phyloP scores from a whole-genome alignment of 192 early-diverging fungal species.

The Dimargaris xerosporica region DNA sequence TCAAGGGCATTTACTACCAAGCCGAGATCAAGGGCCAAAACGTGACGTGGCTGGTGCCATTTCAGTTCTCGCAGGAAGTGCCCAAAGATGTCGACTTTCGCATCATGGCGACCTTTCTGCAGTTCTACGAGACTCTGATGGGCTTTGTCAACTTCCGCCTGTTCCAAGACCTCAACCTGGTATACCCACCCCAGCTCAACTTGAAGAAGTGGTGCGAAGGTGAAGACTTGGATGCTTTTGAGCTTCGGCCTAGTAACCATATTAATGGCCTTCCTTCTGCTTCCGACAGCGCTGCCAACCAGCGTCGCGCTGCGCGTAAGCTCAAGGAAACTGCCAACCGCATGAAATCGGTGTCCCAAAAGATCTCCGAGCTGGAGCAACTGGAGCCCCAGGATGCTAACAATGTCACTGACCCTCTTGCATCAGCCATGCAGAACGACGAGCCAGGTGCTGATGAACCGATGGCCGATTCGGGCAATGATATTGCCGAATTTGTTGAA shows the following conservation, averaged over 20 bases:
- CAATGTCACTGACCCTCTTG: not conserved
- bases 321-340: not conserved
- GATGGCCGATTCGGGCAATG: conserved; percentile 14
- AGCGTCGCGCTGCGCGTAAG: not conserved
- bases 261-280: not conserved
- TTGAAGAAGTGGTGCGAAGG: conserved; percentile 37
- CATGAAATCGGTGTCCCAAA: not conserved
- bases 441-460: not conserved
- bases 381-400: not conserved
- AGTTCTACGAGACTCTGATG: conserved; percentile 83
- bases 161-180: conserved; percentile 70
- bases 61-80: conserved; percentile 79
- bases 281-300: not conserved
- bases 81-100: conserved; percentile 91
- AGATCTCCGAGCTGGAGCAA: not conserved
- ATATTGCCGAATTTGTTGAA: conserved; percentile 36
- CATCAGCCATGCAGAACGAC: not conserved
- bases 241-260: not conserved
- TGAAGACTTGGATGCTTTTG: conserved; percentile 45
- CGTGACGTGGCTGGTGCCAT: conserved; percentile 91
- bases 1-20: conserved; percentile 99
- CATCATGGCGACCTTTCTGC: conserved; percentile 93
- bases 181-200: conserved; percentile 83
- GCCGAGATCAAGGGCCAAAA: conserved; percentile 90
- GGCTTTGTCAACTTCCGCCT: conserved; percentile 93